phyloP scores from a whole-genome alignment of 768 basidiomycete genomes.

The Coprinopsis marcescibilis region DNA sequence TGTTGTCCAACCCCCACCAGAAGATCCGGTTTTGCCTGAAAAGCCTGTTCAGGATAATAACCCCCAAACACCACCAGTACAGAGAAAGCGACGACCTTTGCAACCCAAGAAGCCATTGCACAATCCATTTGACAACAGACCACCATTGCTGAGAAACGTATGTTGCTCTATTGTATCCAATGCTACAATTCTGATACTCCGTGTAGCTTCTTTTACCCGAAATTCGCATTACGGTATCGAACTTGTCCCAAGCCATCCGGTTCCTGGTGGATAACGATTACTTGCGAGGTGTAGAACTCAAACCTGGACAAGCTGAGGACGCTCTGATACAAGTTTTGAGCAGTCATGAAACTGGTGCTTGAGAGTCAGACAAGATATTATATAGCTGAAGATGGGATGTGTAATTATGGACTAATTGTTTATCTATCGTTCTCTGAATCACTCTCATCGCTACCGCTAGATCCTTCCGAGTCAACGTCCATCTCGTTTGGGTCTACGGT shows the following conservation, averaged over 20 bases:
- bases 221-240: conserved; percentile 83
- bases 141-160: conserved; percentile 77
- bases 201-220: conserved; percentile 74
- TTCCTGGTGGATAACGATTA: conserved; percentile 92
- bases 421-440: too few relatives aligned
- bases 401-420: not conserved
- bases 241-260: conserved; percentile 86
- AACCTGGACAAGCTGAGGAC: conserved; percentile 68
- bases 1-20: not conserved
- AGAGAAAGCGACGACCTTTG: conserved; percentile 10
- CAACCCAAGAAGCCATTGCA: conserved; percentile 46
- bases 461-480: conserved; percentile 29
- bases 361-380: not conserved
- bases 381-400: not conserved
- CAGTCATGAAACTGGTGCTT: conserved; percentile 3
- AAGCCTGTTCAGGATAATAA: too few relatives aligned
- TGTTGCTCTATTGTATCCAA: conserved; percentile 19
- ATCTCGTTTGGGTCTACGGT: conserved; percentile 53
- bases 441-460: conserved; percentile 16
- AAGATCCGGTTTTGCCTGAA: too few relatives aligned
- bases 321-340: conserved; percentile 56
- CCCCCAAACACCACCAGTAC: conserved; percentile 19
- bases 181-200: conserved; percentile 5
- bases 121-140: conserved; percentile 64
- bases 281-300: conserved; percentile 70